These are phyloP conservation scores for Cardamine occulta DNA, from an alignment of 345 rosid genomes.

Conservation along the genomic window DNA sequence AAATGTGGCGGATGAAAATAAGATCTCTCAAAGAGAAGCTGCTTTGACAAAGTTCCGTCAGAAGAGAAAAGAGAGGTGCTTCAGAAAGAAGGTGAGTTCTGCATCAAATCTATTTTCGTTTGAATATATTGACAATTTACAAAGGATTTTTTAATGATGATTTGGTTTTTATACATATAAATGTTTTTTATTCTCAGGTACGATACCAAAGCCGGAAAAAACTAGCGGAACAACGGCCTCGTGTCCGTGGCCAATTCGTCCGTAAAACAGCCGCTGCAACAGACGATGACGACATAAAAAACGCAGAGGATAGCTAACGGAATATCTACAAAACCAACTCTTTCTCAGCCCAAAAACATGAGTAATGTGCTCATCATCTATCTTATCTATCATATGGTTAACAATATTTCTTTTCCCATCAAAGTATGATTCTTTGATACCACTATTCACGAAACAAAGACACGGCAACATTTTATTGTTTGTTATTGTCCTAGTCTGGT, in stretches of 20 bases:
- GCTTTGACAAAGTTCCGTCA: constrained; percentile 79
- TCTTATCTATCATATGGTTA: constrained; percentile 25
- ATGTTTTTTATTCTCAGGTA: constrained; percentile 52
- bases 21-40: constrained; percentile 66
- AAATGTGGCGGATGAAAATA: constrained; percentile 35
- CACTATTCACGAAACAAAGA: constrained; percentile 27
- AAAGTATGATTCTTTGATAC: constrained; percentile 40
- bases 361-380: constrained; percentile 35
- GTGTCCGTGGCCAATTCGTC: constrained; percentile 72
- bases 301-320: constrained; percentile 39
- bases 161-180: background rate
- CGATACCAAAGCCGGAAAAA: constrained; percentile 75
- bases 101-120: background rate
- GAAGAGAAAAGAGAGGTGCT: constrained; percentile 87
- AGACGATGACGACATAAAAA: constrained; percentile 31
- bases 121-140: background rate
- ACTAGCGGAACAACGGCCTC: constrained; percentile 72
- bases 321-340: constrained; percentile 19
- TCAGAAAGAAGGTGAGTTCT: constrained; percentile 66
- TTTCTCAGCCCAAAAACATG: background rate
- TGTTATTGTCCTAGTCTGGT: constrained; percentile 27
- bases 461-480: constrained; percentile 28
- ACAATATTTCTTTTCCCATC: constrained; percentile 23
- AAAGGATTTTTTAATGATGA: background rate
- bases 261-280: constrained; percentile 41